Evolutionary conservation across 345 rosid species (phyloP), one percentile per base, ranked within the genome.

Genomic region (Ricinus communis): DNA sequence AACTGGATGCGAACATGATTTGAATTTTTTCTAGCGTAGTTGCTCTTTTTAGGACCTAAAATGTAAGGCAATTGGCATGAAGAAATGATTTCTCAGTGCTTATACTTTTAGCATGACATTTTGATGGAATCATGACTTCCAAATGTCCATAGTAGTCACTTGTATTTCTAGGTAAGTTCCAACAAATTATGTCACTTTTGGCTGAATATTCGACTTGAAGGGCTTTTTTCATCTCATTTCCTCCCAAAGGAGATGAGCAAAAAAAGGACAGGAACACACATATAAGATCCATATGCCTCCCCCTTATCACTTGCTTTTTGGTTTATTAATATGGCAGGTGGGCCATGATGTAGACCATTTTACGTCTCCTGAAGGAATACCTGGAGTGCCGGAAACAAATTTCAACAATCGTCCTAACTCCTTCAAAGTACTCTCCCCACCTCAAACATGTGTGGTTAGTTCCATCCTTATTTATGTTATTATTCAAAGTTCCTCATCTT

Each of bases 361-460:
- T 80, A 86, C 93, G 33, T 72, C 80, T 66, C 93, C 93, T 2
- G 93, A 90, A 83, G 91, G 96, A 51, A 77, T 80, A 63, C 96
- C 96, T 8, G 96, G 93, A 64, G 87, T 80, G 58, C 88, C 91
- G 15, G 93, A 90, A 78, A 90, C 93, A 38, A 90, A 88, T 77
- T 90, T 90, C 84, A 90, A 87, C 70, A 81, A 86, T 63, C 91
- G 93, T 66, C 93, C 96, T 27, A 86, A 90, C 82, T 87, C 96
- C 60, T 84, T 90, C 78, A 82, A 81, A 81, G 83, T 88, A 49
- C 86, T 90, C 46, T 87, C 86, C 0, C 92, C 93, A 5, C 54
- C 96, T 77, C 84, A 83, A 12, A 82, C 96, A 8, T 86, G 90
- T 66, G 87, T 82, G 88, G 96, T 87, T 79, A 70, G 84, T 50